These are phyloP conservation scores for Botryotinia convoluta DNA, from an alignment of 2,329 filamentous ascomycete genomes.

Conservation along the genomic window DNA sequence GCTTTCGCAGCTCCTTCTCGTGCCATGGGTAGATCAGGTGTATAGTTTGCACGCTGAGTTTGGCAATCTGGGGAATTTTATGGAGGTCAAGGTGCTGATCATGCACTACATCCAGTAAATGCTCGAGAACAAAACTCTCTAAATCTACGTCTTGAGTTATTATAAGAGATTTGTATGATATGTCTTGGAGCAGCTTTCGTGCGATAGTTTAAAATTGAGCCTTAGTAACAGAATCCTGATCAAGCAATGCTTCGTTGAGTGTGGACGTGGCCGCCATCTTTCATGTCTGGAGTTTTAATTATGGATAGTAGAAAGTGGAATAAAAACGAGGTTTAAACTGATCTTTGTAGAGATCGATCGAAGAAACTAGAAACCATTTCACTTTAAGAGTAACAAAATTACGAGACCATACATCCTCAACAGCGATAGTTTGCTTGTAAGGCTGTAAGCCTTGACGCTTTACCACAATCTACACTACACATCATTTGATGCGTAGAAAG, in stretches of 20 bases:
- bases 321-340: neutral
- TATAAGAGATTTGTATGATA: neutral
- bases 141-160: neutral
- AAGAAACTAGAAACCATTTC: neutral
- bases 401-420: neutral
- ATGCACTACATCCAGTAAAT: neutral
- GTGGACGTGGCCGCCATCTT: neutral
- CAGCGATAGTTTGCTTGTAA: no score
- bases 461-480: no score
- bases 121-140: neutral
- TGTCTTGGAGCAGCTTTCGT: neutral
- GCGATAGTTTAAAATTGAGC: neutral
- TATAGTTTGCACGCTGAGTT: neutral
- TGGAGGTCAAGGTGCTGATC: neutral
- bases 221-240: neutral
- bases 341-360: neutral
- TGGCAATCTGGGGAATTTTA: neutral
- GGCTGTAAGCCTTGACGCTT: no score
- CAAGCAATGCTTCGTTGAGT: neutral
- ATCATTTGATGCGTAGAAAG: neutral
- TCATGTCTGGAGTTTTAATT: neutral
- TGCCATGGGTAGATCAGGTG: neutral
- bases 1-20: neutral
- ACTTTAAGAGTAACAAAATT: neutral
- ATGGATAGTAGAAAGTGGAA: neutral